phyloP scores from a whole-genome alignment of 257 asterid genomes.

The Solanum etuberosum region DNA sequence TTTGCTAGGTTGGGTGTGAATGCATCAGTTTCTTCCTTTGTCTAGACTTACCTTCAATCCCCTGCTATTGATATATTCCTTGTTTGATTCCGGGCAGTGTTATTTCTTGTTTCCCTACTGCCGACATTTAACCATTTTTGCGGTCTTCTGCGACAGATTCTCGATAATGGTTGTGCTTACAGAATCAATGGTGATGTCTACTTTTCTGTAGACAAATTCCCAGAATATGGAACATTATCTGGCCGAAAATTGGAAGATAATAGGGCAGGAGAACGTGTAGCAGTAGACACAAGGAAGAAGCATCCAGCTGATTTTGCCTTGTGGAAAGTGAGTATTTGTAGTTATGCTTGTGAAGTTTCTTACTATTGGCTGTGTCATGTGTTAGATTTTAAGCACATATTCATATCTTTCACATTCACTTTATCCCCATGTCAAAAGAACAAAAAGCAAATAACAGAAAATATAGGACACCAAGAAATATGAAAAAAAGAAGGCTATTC shows the following conservation, averaged over 20 bases:
- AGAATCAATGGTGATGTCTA: slow-evolving; percentile 70
- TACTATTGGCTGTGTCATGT: neutral
- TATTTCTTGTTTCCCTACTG: neutral
- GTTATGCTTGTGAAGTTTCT: neutral
- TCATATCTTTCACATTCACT: neutral
- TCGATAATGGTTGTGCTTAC: slow-evolving; percentile 74
- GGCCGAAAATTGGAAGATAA: slow-evolving; percentile 91
- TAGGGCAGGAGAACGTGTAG: slow-evolving; percentile 90
- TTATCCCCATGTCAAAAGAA: neutral
- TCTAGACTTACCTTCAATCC: neutral
- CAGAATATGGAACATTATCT: slow-evolving; percentile 79
- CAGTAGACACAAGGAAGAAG: slow-evolving; percentile 83
- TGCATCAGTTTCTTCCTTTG: neutral
- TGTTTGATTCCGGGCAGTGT: neutral
- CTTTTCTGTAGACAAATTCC: slow-evolving; percentile 84
- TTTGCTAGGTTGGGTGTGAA: neutral
- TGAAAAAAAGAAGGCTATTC: neutral
- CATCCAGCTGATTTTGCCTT: slow-evolving; percentile 95
- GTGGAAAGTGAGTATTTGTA: slow-evolving; percentile 69
- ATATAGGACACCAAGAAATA: neutral
- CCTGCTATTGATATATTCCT: neutral
- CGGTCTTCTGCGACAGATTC: slow-evolving; percentile 41
- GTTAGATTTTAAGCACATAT: neutral
- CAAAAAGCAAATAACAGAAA: neutral
- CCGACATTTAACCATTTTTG: neutral